phyloP scores from a whole-genome alignment of 2,329 filamentous ascomycete species.

The Claviceps paspali region DNA sequence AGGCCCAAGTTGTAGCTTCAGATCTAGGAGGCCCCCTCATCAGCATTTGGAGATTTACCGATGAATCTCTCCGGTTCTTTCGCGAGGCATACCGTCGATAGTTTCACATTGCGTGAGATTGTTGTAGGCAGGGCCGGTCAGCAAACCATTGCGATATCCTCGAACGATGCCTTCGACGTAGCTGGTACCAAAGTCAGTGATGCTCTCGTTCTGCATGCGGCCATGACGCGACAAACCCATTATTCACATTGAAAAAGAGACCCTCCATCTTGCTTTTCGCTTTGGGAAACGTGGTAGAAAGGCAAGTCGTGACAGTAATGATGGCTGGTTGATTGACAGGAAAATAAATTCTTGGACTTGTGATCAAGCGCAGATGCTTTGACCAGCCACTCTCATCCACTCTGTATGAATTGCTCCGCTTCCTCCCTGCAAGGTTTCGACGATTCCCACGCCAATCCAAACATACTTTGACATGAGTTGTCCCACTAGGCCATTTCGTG shows the following conservation, averaged over 20 bases:
- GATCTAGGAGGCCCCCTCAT: conserved; percentile 43
- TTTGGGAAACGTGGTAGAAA: neutral
- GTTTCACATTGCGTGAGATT: conserved; percentile 97
- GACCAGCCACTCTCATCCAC: neutral
- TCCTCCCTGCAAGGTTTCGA: neutral
- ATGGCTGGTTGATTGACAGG: neutral
- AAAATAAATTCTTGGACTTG: neutral
- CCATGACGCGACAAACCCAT: conserved; percentile 45
- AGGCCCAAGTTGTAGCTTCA: conserved; percentile 93
- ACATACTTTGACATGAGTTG: conserved; percentile 10
- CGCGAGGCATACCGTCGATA: conserved; percentile 55
- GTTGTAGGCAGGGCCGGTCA: conserved; percentile 80
- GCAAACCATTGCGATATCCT: conserved; percentile 86
- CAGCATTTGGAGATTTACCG: neutral
- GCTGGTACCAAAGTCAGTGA: conserved; percentile 32
- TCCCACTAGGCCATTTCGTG: neutral
- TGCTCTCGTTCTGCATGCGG: conserved; percentile 9
- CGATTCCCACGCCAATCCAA: neutral
- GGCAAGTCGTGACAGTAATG: neutral
- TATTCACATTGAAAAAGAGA: conserved; percentile 86
- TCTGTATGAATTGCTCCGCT: neutral
- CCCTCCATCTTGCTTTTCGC: conserved; percentile 54
- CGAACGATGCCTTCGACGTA: conserved; percentile 96
- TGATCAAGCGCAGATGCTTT: neutral
- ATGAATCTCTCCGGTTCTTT: neutral